A percentile compares a stretch with the other conserved stretches of the same genome.
Evolutionary conservation across 73 alveolate genomes (phyloP).

Genomic region (Symbiodinium pilosum): DNA sequence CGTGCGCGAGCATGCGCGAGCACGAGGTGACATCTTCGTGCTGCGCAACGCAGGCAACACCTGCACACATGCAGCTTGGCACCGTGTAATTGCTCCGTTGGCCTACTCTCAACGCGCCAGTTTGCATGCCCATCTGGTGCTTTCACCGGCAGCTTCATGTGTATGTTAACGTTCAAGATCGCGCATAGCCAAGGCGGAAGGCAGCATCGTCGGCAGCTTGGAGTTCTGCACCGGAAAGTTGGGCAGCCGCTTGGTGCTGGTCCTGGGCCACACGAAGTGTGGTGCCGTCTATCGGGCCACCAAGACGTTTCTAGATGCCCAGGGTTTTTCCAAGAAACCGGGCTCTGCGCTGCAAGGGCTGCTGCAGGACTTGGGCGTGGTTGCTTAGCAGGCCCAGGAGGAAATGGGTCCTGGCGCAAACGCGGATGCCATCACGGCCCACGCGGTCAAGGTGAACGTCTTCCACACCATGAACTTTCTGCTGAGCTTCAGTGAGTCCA

Average conservation of each 20-base stretch:
- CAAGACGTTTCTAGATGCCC: slow-evolving; percentile 29
- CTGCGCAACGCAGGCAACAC: too few species aligned
- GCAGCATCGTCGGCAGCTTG: slow-evolving; percentile 3
- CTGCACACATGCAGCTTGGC: too few species aligned
- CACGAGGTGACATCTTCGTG: too few species aligned
- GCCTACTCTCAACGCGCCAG: too few species aligned
- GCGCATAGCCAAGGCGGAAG: neutral
- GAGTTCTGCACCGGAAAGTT: neutral
- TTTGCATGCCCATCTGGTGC: too few species aligned
- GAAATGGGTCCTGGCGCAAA: slow-evolving; percentile 31
- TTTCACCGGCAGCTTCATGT: too few species aligned
- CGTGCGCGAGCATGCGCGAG: too few species aligned
- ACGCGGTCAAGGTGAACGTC: slow-evolving; percentile 54
- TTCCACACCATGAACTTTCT: slow-evolving; percentile 49
- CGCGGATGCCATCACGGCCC: slow-evolving; percentile 34
- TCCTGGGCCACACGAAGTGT: slow-evolving; percentile 1
- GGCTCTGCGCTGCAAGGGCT: slow-evolving; percentile 37
- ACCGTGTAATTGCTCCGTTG: too few species aligned
- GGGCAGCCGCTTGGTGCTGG: neutral
- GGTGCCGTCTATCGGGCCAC: slow-evolving; percentile 64
- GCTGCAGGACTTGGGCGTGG: slow-evolving; percentile 40
- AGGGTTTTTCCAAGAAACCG: neutral
- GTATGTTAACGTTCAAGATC: too few species aligned
- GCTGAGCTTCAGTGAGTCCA: slow-evolving; percentile 2
- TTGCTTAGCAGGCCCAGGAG: slow-evolving; percentile 26